Evolutionary conservation across 108 stramenopile genomes (phyloP).

Genomic region (Conticribra weissflogii): DNA sequence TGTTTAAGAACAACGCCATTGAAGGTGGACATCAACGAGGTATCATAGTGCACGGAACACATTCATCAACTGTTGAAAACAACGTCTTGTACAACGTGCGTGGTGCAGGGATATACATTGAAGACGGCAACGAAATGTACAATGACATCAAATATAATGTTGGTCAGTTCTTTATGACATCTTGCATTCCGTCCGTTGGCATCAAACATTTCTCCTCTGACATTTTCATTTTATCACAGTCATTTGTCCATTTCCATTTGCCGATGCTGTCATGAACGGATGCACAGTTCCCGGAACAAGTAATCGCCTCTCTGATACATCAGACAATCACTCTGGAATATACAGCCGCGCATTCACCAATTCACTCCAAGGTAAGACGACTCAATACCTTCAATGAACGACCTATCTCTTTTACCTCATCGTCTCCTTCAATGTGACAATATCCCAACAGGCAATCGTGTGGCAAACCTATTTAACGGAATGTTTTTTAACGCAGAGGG

Average conservation of each 20-base stretch:
- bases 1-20: constrained; percentile 60
- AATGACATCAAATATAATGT: constrained; percentile 30
- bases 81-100: constrained; percentile 69
- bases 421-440: not conserved
- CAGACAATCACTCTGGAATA: constrained; percentile 59
- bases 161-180: not conserved
- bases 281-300: constrained; percentile 68
- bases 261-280: constrained; percentile 42
- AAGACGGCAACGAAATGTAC: constrained; percentile 77
- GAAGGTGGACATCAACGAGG: constrained; percentile 64
- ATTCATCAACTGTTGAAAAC: constrained; percentile 43
- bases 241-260: constrained; percentile 60
- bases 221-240: constrained; percentile 58
- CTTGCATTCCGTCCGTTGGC: not conserved
- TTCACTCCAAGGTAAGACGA: not conserved
- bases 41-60: constrained; percentile 66
- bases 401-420: not conserved
- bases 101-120: constrained; percentile 63
- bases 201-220: not conserved
- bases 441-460: constrained; percentile 49
- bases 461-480: constrained; percentile 60
- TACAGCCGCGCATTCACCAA: constrained; percentile 34
- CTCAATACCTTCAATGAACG: not conserved
- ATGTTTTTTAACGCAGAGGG: constrained; percentile 54
- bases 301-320: constrained; percentile 49